phyloP scores from a whole-genome alignment of 176 grass and related monocot species.

The Alopecurus myosuroides region DNA sequence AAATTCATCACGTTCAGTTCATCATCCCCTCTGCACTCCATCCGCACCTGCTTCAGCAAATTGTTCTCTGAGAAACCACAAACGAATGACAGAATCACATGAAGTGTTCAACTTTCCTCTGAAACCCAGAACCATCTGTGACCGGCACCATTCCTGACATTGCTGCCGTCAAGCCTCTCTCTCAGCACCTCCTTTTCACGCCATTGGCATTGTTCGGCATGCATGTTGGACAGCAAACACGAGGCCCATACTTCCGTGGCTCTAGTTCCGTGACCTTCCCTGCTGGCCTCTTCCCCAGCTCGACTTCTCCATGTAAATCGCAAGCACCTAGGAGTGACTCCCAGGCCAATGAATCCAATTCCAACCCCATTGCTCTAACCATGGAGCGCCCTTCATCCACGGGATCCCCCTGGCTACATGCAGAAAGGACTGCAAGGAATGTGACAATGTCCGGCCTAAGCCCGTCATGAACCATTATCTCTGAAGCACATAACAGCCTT shows the following conservation, averaged over 20 bases:
- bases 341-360: constrained; percentile 45
- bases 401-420: too few relatives aligned
- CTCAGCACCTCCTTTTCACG: constrained; percentile 23
- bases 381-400: constrained; percentile 39
- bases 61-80: too few relatives aligned
- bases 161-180: constrained; percentile 25
- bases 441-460: too few relatives aligned
- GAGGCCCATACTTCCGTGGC: too few relatives aligned
- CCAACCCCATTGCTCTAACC: too few relatives aligned
- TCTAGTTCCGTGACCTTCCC: too few relatives aligned
- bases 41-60: background rate
- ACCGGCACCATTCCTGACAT: constrained; percentile 20
- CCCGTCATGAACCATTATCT: too few relatives aligned
- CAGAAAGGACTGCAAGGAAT: too few relatives aligned
- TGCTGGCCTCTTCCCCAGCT: constrained; percentile 36
- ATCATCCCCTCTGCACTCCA: background rate
- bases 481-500: constrained; percentile 6
- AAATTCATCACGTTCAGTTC: background rate
- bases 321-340: constrained; percentile 41
- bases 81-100: background rate
- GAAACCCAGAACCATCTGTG: constrained; percentile 35
- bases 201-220: constrained; percentile 5
- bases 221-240: background rate
- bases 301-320: constrained; percentile 13
- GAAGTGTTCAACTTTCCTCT: background rate